Percentiles rank a stretch among this genome's conserved stretches.
Evolutionary conservation across 2,329 filamentous ascomycete genomes (phyloP).

Genomic region (Dendryphion nanum): DNA sequence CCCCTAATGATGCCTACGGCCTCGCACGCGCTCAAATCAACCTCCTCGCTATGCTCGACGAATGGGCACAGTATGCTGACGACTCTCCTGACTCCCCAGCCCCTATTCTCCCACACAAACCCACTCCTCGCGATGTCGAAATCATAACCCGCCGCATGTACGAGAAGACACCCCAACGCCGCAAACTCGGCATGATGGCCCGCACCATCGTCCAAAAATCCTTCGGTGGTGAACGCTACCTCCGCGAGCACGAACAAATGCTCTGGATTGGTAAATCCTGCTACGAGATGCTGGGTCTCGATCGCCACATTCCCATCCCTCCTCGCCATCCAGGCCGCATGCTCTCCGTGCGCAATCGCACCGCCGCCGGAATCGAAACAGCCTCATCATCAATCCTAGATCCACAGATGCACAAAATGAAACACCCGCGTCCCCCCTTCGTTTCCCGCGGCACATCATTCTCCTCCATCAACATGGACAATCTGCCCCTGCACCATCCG

Average conservation of each 20-base stretch:
- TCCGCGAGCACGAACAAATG: constrained; percentile 61
- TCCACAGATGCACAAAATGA: constrained; percentile 37
- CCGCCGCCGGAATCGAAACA: constrained; percentile 12
- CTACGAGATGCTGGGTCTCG: constrained; percentile 34
- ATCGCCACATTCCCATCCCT: constrained; percentile 21
- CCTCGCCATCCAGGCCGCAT: constrained; percentile 30
- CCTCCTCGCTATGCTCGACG: constrained; percentile 60
- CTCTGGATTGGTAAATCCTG: constrained; percentile 38
- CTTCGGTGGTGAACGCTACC: constrained; percentile 59
- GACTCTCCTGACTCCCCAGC: constrained; percentile 43
- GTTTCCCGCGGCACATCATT: constrained; percentile 30
- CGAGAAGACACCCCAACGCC: constrained; percentile 56
- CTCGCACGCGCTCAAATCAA: constrained; percentile 63
- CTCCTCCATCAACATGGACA: constrained; percentile 32
- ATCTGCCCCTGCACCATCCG: too few relatives aligned
- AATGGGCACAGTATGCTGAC: constrained; percentile 60
- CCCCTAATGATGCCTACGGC: constrained; percentile 61
- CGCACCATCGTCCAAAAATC: constrained; percentile 59
- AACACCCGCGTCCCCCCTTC: constrained; percentile 30
- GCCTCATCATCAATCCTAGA: constrained; percentile 23
- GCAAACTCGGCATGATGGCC: constrained; percentile 58
- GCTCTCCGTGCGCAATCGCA: constrained; percentile 17
- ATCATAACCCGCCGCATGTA: constrained; percentile 59
- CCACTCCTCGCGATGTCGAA: constrained; percentile 51
- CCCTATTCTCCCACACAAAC: constrained; percentile 49